Conservation (phyloP, 2,329 filamentous ascomycete species). For the Trichoderma atrobrunneum region DNA sequence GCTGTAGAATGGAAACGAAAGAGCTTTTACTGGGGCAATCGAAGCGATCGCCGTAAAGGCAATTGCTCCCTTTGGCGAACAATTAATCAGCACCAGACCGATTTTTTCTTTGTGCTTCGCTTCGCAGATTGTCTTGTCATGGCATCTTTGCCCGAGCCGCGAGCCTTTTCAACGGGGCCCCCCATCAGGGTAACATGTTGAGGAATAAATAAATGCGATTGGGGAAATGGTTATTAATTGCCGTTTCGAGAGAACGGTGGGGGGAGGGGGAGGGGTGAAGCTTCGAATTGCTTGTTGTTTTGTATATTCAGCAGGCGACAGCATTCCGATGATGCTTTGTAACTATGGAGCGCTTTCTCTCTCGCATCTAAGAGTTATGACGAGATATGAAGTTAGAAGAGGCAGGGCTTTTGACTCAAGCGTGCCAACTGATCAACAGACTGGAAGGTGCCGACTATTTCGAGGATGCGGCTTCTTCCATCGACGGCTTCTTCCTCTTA, state of each 20-base stretch:
- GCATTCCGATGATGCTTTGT: not conserved
- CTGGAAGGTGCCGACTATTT: not conserved
- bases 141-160: not conserved
- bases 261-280: not conserved
- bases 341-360: not conserved
- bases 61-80: not conserved
- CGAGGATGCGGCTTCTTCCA: not conserved
- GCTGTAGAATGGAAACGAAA: not conserved
- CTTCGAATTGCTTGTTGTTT: not conserved
- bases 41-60: not conserved
- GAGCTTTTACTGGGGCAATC: not conserved
- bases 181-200: not conserved
- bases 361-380: not conserved
- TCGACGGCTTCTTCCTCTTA: not conserved
- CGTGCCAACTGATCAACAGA: not conserved
- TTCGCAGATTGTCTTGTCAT: not conserved
- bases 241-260: not conserved
- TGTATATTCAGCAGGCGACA: not conserved
- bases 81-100: not conserved
- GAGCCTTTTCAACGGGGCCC: not conserved
- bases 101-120: not conserved
- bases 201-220: not conserved
- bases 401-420: not conserved
- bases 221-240: not conserved
- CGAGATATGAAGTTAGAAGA: not conserved